Conservation (phyloP, 345 rosid genomes). For the Pistacia vera region DNA sequence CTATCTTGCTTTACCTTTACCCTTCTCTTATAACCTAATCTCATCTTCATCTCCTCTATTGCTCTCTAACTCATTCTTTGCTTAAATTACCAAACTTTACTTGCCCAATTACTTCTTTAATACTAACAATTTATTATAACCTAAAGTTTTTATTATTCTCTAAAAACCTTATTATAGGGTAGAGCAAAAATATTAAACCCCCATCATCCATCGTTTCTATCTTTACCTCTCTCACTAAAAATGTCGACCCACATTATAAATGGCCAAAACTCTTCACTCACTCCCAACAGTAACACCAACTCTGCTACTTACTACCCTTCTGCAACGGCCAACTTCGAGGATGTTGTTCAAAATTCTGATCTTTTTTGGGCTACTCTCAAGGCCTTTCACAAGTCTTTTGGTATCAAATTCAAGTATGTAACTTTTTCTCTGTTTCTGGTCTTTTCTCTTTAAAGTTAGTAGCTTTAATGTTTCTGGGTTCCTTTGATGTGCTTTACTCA, state of each 20-base stretch:
- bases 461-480: slow-evolving; percentile 8
- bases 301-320: slow-evolving; percentile 42
- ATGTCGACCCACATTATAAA: slow-evolving; percentile 22
- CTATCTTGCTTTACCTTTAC: slow-evolving; percentile 18
- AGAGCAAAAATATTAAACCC: background rate
- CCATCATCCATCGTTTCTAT: background rate
- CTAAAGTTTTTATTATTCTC: too few species aligned
- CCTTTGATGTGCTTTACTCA: background rate
- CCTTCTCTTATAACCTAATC: slow-evolving; percentile 26
- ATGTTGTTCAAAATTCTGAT: slow-evolving; percentile 57
- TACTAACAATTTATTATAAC: too few species aligned
- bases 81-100: background rate
- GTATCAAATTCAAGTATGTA: slow-evolving; percentile 59
- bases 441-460: slow-evolving; percentile 2
- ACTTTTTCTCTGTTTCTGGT: background rate
- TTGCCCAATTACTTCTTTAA: background rate
- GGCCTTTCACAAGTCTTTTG: slow-evolving; percentile 50
- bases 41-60: background rate
- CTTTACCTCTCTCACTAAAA: slow-evolving; percentile 7
- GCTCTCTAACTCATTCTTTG: background rate
- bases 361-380: slow-evolving; percentile 79
- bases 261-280: slow-evolving; percentile 17
- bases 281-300: slow-evolving; percentile 8
- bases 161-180: too few species aligned
- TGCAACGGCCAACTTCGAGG: slow-evolving; percentile 49